Evolutionary conservation across 768 basidiomycete genomes (phyloP), one percentile per base, ranked within the genome.

Genomic region (Trichaptum fuscoviolaceum): DNA sequence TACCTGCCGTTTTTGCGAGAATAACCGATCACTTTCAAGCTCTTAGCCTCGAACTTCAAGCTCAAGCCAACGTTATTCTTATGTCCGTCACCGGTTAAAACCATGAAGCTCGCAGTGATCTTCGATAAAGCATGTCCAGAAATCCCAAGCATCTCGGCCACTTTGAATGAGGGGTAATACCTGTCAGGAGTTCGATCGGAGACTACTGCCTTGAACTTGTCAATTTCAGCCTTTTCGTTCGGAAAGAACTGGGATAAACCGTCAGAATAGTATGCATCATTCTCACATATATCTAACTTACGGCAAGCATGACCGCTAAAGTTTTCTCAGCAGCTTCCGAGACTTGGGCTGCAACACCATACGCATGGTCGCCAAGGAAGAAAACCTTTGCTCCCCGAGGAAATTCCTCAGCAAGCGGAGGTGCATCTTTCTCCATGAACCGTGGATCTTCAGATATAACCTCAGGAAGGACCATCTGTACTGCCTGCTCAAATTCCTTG

Each of bases 21-120:
- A 77, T 97, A 98, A 68, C 93, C 92, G 59, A 97, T 82, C 1
- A 99, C 97, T 77, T 99, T 99, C 71, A 95, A 76, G 10, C 88
- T 85, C 77, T 97, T 99, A 15, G 87, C 92, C 73, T 99, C 97
- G 69, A 97, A 99, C 75, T 99, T 99, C 70, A 99, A 84, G 74
- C 92, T 93, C 57, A 99, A 83, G 1, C 97, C 97, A 34, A 99
- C 78, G 74, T 99, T 99, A 65, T 83, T 85, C 80, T 97, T 98
- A 66, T 85, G 82, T 9, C 84, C 84, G 71, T 93, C 93, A 0
- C 84, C 79, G 0, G 85, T 85, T 66, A 93, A 76, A 57, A 98
- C 92, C 87, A 98, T 89, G 73, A 98, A 88, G 73, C 92, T 96
- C 12, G 96, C 96, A 0, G 94, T 93, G 70, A 99, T 93, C 76